phyloP scores from a whole-genome alignment of 768 basidiomycete genomes.

The Boletus bicolor region DNA sequence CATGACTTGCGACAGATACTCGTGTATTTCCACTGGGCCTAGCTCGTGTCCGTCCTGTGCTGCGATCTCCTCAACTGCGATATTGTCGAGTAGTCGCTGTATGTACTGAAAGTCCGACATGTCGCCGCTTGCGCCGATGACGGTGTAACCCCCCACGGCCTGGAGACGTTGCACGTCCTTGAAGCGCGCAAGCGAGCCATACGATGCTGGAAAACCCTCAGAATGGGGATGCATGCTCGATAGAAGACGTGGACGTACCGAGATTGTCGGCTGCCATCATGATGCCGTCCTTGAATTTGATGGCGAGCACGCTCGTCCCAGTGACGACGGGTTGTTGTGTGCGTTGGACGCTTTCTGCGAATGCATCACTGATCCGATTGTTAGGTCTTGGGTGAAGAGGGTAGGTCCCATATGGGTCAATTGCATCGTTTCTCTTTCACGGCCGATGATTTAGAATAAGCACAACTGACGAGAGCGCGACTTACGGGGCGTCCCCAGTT shows the following conservation, averaged over 20 bases:
- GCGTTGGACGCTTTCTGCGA: slow-evolving; percentile 64
- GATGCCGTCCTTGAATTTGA: slow-evolving; percentile 94
- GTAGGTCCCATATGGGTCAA: slow-evolving; percentile 75
- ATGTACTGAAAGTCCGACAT: slow-evolving; percentile 98
- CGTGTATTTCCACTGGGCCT: slow-evolving; percentile 87
- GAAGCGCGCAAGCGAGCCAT: slow-evolving; percentile 96
- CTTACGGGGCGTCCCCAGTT: slow-evolving; percentile 81
- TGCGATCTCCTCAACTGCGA: slow-evolving; percentile 76
- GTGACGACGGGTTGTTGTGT: slow-evolving; percentile 96
- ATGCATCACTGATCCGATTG: slow-evolving; percentile 50
- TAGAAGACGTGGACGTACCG: slow-evolving; percentile 46
- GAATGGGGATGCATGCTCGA: not conserved
- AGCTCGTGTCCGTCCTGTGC: slow-evolving; percentile 81
- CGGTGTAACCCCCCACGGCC: slow-evolving; percentile 76
- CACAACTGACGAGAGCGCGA: not conserved
- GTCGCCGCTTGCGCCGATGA: slow-evolving; percentile 92
- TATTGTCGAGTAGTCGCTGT: slow-evolving; percentile 72
- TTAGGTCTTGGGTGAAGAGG: slow-evolving; percentile 63
- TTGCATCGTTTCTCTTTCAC: slow-evolving; percentile 65
- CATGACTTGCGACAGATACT: slow-evolving; percentile 88
- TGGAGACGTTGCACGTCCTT: slow-evolving; percentile 90
- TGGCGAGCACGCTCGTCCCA: slow-evolving; percentile 91
- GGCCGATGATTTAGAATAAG: not conserved
- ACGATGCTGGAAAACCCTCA: slow-evolving; percentile 62
- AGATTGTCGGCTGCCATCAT: slow-evolving; percentile 99